A percentile compares a stretch with the other conserved stretches of the same genome.
Conservation (phyloP, 164 flowering plant genomes). For the Akebia trifoliata region DNA sequence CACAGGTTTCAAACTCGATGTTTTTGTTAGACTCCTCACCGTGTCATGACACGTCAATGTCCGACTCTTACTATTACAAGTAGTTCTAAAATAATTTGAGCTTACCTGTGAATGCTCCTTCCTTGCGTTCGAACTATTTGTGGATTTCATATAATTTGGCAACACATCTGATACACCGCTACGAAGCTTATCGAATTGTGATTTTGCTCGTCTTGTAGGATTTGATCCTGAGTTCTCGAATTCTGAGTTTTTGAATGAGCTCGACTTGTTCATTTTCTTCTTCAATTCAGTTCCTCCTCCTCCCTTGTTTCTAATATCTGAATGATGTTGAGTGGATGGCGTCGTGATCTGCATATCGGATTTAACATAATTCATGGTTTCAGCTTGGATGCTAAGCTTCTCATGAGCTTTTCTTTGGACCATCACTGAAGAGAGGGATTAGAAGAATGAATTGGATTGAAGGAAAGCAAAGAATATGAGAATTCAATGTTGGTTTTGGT, state of each 20-base stretch:
- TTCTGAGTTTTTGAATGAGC: constrained; percentile 24
- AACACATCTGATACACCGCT: constrained; percentile 12
- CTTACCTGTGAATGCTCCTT: constrained; percentile 39
- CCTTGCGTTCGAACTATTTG: constrained; percentile 41
- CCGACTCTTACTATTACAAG: constrained; percentile 6
- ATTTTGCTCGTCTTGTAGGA: constrained; percentile 4
- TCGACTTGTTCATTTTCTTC: constrained; percentile 26
- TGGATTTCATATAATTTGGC: constrained; percentile 47
- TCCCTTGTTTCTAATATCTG: constrained; percentile 20
- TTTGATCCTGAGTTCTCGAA: constrained; percentile 13
- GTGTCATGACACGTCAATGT: constrained; percentile 25
- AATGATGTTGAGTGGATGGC: constrained; percentile 17
- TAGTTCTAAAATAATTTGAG: constrained; percentile 21
- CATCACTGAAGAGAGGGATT: constrained; percentile 61
- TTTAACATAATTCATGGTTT: constrained; percentile 16
- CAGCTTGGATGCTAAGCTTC: constrained; percentile 53
- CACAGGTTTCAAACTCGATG: constrained; percentile 30
- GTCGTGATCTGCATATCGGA: too few relatives aligned
- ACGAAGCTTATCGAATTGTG: constrained; percentile 1
- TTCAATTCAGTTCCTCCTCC: constrained; percentile 26
- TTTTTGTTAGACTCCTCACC: constrained; percentile 22
- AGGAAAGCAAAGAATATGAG: background rate
- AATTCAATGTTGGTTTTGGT: background rate
- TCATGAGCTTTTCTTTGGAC: constrained; percentile 48
- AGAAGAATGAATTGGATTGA: background rate